Evolutionary conservation across 495 filamentous ascomycete species (phyloP), one percentile per base, ranked within the genome.

Genomic region (Cercophora samala): DNA sequence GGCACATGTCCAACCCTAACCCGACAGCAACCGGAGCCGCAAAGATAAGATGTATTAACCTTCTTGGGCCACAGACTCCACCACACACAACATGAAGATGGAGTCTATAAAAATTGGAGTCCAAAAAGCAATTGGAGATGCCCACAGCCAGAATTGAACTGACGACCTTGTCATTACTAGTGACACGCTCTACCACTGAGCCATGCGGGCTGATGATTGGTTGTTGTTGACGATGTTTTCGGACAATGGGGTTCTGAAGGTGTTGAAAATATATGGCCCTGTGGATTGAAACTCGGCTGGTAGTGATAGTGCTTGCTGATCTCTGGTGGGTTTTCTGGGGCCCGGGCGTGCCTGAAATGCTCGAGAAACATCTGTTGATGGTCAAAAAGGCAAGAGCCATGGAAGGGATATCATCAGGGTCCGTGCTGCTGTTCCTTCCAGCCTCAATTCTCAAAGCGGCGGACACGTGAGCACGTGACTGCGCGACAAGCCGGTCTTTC

Each of bases 121-220:
- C 13, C 37, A 46, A 46, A 46, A 46, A 46, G 37, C 0, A 46
- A 46, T 2, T 46, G 5, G 3, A 46, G 15, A 46, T 64, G 63
- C 63, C 63, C 63, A 64, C 63, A 64, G 63, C 63, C 63, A 64
- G 63, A 64, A 64, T 64, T 46, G 63, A 64, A 64, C 63, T 64
- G 63, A 64, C 63, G 63, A 64, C 63, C 63, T 64, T 64, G 52
- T 64, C 62, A 64, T 64, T 64, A 64, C 62, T 64, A 64, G 62
- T 64, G 62, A 64, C 52, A 56, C 58, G 58, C 58, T 60, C 58
- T 60, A 60, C 58, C 58, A 60, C 58, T 60, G 58, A 60, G 67
- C 67, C 67, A 69, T 66, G 67, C 67, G 67, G 67, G 67, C 67
- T 22, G 13, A 13, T 64, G 58, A 26, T 18, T 58, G 51, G 32